Evolutionary conservation across 768 basidiomycete genomes (phyloP), one percentile per base, ranked within the genome.

Genomic region (Kwoniella sp.): DNA sequence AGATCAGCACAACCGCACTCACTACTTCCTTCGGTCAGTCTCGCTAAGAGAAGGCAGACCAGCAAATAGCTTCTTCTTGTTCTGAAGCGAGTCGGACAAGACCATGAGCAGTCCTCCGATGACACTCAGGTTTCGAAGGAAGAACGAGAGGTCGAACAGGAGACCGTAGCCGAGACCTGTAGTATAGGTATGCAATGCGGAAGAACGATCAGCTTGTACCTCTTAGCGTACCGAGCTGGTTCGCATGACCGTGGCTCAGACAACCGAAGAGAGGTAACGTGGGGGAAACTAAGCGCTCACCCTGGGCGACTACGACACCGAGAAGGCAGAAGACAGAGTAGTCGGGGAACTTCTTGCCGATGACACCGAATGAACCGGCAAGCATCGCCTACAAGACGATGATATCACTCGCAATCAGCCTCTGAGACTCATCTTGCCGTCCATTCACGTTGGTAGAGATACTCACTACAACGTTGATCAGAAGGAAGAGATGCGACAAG

Each of bases 91-190:
- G 80, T 99, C 96, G 69, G 90, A 93, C 82, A 99, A 93, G 26
- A 98, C 94, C 96, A 99, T 99, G 82, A 99, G 89, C 52, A 99
- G 87, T 59, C 96, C 96, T 61, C 96, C 96, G 67, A 98, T 93
- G 78, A 99, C 96, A 68, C 89, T 91, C 62, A 99, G 86, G 83
- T 98, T 99, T 81, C 96, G 93, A 51, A 98, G 89, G 92, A 99
- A 99, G 86, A 99, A 99, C 83, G 91, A 98, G 81, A 98, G 86
- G 85, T 98, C 96, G 82, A 99, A 99, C 77, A 99, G 95, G 80
- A 99, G 90, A 34, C 96, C 96, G 77, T 99, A 99, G 72, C 96
- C 96, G 73, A 99, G 90, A 51, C 95, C 76, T 77, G 48, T 23
- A 0, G 38, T 22, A 20, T 2, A 12, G 22, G n/a, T 9, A 30